A percentile compares a stretch with the other conserved stretches of the same genome.
These are phyloP conservation scores for Nothophoma quercina DNA, from an alignment of 2,329 filamentous ascomycete species.

Conservation along the genomic window DNA sequence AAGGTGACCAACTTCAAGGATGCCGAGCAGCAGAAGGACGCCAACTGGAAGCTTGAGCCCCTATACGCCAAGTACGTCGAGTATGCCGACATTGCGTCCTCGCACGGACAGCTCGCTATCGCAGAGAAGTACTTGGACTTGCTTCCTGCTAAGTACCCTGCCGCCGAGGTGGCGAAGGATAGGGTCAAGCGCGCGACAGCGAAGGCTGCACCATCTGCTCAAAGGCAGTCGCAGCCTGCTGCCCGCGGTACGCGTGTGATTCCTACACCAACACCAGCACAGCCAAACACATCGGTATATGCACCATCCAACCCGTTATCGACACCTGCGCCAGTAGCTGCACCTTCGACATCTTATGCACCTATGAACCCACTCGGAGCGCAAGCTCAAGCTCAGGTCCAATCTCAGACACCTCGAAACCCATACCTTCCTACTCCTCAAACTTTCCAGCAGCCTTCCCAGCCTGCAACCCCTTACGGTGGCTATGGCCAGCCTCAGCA, in stretches of 20 bases:
- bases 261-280: constrained; percentile 40
- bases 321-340: constrained; percentile 29
- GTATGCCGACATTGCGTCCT: constrained; percentile 93
- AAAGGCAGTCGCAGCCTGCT: constrained; percentile 50
- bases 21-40: constrained; percentile 71
- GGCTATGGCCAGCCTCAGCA: constrained; percentile 55
- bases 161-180: constrained; percentile 85
- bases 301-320: constrained; percentile 40
- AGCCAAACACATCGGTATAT: constrained; percentile 46
- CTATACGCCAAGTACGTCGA: constrained; percentile 96
- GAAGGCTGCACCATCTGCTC: constrained; percentile 58
- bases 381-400: constrained; percentile 33
- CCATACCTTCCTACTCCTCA: constrained; percentile 48
- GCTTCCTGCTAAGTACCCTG: constrained; percentile 81
- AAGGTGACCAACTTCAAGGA: constrained; percentile 93
- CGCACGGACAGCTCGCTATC: constrained; percentile 83
- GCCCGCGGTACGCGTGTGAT: constrained; percentile 46
- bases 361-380: constrained; percentile 40
- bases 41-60: constrained; percentile 86
- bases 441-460: constrained; percentile 42
- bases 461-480: constrained; percentile 54
- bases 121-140: constrained; percentile 93
- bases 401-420: constrained; percentile 40
- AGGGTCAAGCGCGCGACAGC: constrained; percentile 85
- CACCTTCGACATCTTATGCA: constrained; percentile 33